These are phyloP conservation scores for Akanthomyces muscarius DNA, from an alignment of 2,329 filamentous ascomycete species.

Conservation along the genomic window DNA sequence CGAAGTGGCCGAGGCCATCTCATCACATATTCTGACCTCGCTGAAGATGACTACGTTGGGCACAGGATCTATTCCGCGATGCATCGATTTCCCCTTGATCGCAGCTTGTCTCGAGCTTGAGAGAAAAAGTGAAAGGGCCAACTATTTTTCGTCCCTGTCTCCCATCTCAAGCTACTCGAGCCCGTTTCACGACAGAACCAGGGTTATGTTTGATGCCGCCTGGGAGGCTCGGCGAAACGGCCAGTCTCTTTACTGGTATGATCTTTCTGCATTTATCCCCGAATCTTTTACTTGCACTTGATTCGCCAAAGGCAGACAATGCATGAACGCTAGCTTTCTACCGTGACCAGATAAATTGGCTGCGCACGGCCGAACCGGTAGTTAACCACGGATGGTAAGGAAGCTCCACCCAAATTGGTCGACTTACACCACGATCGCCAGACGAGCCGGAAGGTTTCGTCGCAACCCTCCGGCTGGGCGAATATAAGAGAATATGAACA, in stretches of 20 bases:
- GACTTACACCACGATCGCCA: too few species aligned
- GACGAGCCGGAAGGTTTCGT: too few species aligned
- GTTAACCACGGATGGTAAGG: too few species aligned
- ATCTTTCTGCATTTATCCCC: neutral
- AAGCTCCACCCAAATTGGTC: too few species aligned
- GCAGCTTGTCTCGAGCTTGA: slow-evolving; percentile 26
- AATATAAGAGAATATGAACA: too few species aligned
- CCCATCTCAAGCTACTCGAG: slow-evolving; percentile 18
- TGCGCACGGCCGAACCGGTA: too few species aligned
- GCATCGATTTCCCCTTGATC: slow-evolving; percentile 23
- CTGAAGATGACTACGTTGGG: slow-evolving; percentile 22
- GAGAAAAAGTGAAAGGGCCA: slow-evolving; percentile 15
- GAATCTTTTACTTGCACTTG: neutral
- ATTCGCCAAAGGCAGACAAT: neutral
- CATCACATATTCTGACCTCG: slow-evolving; percentile 24
- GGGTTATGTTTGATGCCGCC: neutral
- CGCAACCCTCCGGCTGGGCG: too few species aligned
- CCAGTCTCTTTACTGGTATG: slow-evolving; percentile 6
- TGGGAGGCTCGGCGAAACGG: neutral
- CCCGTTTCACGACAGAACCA: slow-evolving; percentile 2
- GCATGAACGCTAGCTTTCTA: too few species aligned
- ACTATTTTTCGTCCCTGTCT: slow-evolving; percentile 14
- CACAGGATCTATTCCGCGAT: slow-evolving; percentile 21
- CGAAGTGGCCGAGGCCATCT: slow-evolving; percentile 21
- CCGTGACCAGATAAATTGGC: too few species aligned